Evolutionary conservation across 306 rosid species (phyloP), one percentile per base, ranked within the genome.

Genomic region (Amphicarpaea edgeworthii): DNA sequence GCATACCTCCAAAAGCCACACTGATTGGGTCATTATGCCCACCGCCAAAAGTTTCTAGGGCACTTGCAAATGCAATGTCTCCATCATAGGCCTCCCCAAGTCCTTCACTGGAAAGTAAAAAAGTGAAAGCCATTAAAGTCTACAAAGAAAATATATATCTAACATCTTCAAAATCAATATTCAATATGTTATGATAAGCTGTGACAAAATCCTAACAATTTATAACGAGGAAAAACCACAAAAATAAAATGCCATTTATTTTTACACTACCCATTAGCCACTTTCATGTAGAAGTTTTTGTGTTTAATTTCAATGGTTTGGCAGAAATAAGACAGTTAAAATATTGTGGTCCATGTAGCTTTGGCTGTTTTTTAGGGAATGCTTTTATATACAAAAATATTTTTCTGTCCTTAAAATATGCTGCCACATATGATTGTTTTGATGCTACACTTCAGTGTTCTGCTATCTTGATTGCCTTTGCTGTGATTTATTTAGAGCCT

Each of bases 21-120:
- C 99, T 96, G 62, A 96, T 92, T 62, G 99, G 99, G 60, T 96
- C 99, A 88, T 96, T 93, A 81, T 96, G 99, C 60, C 99, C 99
- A 65, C 99, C 98, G 8, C 99, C 98, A 89, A 96, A 96, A 72
- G 87, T 83, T 88, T 96, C 99, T 58, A 96, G 70, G 68, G 99
- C 92, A 81, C 99, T 93, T 26, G 98, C 99, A 90, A 96, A 96
- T 67, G 99, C 99, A 79, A 96, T 96, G 78, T 96, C 99, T 43
- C 98, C 99, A 79, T 96, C 99, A 68, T 96, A 96, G 79, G 92
- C 97, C 82, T 96, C 99, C 47, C 99, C 99, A 50, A 96, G 99
- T 73, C 96, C 98, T 90, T 96, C 98, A 69, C 99, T 96, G 86
- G 75, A 30, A 82, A 24, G 82, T 61, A 81, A 76, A 83, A 24